These are phyloP conservation scores for Aspergillus luchuensis DNA, from an alignment of 2,329 filamentous ascomycete species.

Conservation along the genomic window DNA sequence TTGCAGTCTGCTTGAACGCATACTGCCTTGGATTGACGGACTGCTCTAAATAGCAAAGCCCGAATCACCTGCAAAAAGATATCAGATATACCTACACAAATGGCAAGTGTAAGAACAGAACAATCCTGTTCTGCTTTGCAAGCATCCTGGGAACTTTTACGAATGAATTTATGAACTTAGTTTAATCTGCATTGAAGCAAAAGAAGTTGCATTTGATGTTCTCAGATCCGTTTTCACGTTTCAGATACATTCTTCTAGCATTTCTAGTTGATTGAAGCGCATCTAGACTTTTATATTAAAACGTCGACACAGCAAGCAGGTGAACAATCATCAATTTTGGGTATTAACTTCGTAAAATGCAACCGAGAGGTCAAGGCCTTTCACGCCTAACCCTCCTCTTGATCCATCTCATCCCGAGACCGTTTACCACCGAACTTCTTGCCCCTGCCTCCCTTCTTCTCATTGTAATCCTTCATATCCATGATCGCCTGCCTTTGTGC, in stretches of 20 bases:
- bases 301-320: background rate
- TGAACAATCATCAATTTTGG: slow-evolving; percentile 3
- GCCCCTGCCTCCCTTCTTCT: slow-evolving; percentile 60
- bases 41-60: background rate
- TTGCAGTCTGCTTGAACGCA: slow-evolving; percentile 14
- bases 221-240: background rate
- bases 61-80: background rate
- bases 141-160: slow-evolving; percentile 5
- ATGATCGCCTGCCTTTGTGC: slow-evolving; percentile 77
- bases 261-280: background rate
- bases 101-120: background rate
- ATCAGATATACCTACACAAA: background rate
- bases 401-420: slow-evolving; percentile 69
- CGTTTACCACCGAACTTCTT: slow-evolving; percentile 56
- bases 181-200: slow-evolving; percentile 7
- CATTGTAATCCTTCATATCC: slow-evolving; percentile 79
- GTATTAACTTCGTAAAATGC: slow-evolving; percentile 3
- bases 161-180: slow-evolving; percentile 12
- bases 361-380: background rate
- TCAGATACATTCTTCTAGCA: background rate
- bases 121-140: background rate
- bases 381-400: slow-evolving; percentile 64
- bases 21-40: background rate
- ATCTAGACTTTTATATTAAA: background rate
- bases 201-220: slow-evolving; percentile 5